Evolutionary conservation across 1,139 yeast genomes (phyloP), one percentile per base, ranked within the genome.

Genomic region (Wickerhamomyces sp.): DNA sequence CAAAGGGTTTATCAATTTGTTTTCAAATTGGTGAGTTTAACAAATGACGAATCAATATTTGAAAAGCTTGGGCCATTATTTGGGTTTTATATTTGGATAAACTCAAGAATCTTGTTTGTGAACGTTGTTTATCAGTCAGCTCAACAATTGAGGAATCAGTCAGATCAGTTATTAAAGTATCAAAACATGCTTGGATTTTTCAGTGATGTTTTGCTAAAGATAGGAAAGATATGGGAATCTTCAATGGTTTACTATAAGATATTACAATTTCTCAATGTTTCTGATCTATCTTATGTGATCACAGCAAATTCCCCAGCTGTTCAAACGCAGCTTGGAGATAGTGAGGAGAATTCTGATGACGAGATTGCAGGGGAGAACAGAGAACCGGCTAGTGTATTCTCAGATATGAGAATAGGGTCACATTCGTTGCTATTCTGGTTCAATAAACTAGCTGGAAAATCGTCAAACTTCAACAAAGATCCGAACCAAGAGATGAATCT

Each of bases 71-170:
- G 68, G 1, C 66, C 67, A 5, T 60, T 58, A 31, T 63, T 59
- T 41, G 63, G 66, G 0, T 62, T 64, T 45, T 54, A 48, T 29
- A 46, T 63, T 13, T 64, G 68, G 67, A 62, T 63, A 14, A 55
- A 60, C 30, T 56, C 65, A 1, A 47, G 68, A 40, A 52, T 64
- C n/a, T 38, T 63, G 22, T 53, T 64, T 31, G 66, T 61, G n/a
- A 62, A 62, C 43, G 55, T 58, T 32, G 60, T 63, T 24, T 41
- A 46, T 22, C 48, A 47, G 14, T 31, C 47, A 9, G 36, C 43
- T 38, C 17, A 38, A 30, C 12, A 53, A 55, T 8, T 42, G 44
- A 18, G 47, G 52, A 17, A 49, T 40, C 10, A 35, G 31, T 13
- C 38, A 24, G 12, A 12, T 30, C 13, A 19, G 14, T 13, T 46